These are phyloP conservation scores for Mycena crocata DNA, from an alignment of 768 basidiomycete species.

Conservation along the genomic window DNA sequence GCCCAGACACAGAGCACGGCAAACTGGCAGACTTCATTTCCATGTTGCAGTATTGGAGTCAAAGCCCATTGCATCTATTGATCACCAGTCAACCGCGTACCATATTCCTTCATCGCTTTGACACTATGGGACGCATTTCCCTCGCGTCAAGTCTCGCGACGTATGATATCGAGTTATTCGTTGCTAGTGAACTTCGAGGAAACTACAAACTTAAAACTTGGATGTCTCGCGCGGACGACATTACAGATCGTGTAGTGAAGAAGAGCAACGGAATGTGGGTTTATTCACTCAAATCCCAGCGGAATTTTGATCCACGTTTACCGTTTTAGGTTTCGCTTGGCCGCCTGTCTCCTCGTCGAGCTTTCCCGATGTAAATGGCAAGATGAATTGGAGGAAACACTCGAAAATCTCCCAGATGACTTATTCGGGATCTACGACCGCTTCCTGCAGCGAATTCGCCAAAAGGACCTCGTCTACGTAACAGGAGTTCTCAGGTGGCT, in stretches of 20 bases:
- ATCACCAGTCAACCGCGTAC: constrained; percentile 9
- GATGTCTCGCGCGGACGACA: not conserved
- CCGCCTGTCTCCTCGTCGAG: constrained; percentile 3
- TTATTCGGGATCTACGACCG: constrained; percentile 9
- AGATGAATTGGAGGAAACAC: not conserved
- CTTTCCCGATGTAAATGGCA: not conserved
- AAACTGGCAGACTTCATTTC: constrained; percentile 3
- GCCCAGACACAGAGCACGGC: not conserved
- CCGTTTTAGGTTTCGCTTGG: constrained; percentile 1
- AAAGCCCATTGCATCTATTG: not conserved
- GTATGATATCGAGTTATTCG: not conserved
- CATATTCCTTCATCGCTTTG: not conserved
- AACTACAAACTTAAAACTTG: not conserved
- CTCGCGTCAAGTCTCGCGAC: not conserved
- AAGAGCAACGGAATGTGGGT: constrained; percentile 12
- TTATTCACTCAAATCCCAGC: too few relatives aligned
- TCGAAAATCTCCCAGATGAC: not conserved
- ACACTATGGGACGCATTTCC: not conserved
- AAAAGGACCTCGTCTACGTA: not conserved
- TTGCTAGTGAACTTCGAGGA: not conserved
- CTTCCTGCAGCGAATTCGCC: not conserved
- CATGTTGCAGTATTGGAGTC: not conserved
- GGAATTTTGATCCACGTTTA: too few relatives aligned
- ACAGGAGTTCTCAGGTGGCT: not conserved
- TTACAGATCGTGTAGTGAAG: not conserved